Evolutionary conservation across 495 filamentous ascomycete genomes (phyloP), one percentile per base, ranked within the genome.

Genomic region (Aspergillus saccharolyticus): DNA sequence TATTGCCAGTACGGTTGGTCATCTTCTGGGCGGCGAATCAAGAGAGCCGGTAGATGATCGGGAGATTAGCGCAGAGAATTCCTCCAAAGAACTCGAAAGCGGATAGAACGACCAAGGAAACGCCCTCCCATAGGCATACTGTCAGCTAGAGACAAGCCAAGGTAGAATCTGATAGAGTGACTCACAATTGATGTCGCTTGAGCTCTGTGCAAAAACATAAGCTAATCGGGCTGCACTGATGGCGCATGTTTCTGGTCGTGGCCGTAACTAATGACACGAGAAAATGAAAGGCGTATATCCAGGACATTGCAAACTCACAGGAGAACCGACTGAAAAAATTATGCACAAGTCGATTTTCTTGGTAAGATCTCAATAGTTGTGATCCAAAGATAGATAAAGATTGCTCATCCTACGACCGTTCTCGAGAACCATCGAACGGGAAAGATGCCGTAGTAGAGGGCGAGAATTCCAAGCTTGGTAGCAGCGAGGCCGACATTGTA

Each of bases 21-120:
- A 55, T 30, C 25, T 55, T 55, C 20, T 55, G 53, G 14, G 44
- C 53, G 53, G 44, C 53, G 16, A 22, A 33, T 18, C 18, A 4
- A 17, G 48, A 55, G 5, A 55, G 9, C 5, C 53, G 53, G 44
- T 55, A 55, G 44, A 55, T 55, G 53, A 55, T 55, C n/a, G 44
- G 53, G 43, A 55, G 53, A 19, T 55, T 55, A 44, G 53, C 53
- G 53, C 53, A 55, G 44, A 55, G 53, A 18, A 55, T 42, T 1
- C 44, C 53, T 4, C 53, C 53, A 20, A 55, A 33, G 1, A 44
- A 55, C 22, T 55, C 53, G 44, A 55, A 55, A 16, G 22, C 53
- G 2, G 53, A 48, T 39, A 55, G 24, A 2, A 55, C 28, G 4
- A n/a, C 53, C 14, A 55, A 42, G 6, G 42, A 21, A 3, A 55